phyloP scores from a whole-genome alignment of 1,284 basidiomycete species.

The Cystobasidium sp. region DNA sequence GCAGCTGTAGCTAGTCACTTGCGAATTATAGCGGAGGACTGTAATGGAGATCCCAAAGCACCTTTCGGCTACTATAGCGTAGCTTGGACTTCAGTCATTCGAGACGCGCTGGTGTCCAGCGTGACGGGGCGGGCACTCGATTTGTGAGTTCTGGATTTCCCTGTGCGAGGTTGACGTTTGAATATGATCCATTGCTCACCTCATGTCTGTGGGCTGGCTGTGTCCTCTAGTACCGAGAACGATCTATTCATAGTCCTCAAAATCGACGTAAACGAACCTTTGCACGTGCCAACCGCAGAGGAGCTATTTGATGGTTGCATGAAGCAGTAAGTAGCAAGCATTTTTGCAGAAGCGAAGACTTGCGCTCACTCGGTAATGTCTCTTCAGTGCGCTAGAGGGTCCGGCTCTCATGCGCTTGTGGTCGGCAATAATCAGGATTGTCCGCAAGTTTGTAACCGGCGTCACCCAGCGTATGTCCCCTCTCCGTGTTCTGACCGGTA shows the following conservation, averaged over 20 bases:
- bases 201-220: neutral
- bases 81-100: conserved; percentile 31
- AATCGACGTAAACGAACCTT: conserved; percentile 15
- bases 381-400: conserved; percentile 9
- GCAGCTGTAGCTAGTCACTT: conserved; percentile 35
- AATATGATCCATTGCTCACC: too few relatives aligned
- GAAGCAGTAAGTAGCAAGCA: neutral
- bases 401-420: conserved; percentile 35
- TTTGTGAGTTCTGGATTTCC: conserved; percentile 4
- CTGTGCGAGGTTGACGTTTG: neutral
- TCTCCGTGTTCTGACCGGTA: neutral
- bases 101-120: conserved; percentile 21
- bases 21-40: conserved; percentile 33
- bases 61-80: conserved; percentile 36
- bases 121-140: conserved; percentile 36
- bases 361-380: neutral
- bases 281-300: conserved; percentile 17
- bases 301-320: conserved; percentile 19
- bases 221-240: conserved; percentile 12
- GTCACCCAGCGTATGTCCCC: conserved; percentile 30
- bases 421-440: conserved; percentile 1
- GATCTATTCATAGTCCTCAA: conserved; percentile 28
- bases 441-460: conserved; percentile 29
- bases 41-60: conserved; percentile 11
- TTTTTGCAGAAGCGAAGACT: neutral